phyloP scores from a whole-genome alignment of 2,329 filamentous ascomycete genomes.

The Paraphaeosphaeria minitans region DNA sequence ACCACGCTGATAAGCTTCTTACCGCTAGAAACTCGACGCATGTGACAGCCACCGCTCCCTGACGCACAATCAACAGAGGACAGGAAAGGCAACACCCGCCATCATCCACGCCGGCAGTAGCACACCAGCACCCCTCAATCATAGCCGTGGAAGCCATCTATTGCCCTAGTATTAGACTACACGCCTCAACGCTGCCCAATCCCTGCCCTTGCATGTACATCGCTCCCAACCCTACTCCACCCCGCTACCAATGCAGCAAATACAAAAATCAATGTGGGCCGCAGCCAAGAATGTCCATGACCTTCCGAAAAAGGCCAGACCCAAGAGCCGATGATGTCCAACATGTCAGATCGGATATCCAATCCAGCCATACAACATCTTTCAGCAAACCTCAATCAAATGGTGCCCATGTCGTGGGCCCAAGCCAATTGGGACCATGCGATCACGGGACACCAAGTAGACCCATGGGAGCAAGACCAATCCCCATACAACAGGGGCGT shows the following conservation, averaged over 20 bases:
- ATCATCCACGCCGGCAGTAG: no score
- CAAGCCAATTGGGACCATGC: background rate
- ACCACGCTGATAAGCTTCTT: no score
- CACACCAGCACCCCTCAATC: background rate
- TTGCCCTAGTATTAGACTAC: conserved; percentile 10
- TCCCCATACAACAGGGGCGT: background rate
- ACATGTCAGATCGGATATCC: conserved; percentile 9
- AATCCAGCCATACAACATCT: background rate
- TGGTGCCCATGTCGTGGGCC: background rate
- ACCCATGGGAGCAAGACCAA: background rate
- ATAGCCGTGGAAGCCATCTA: conserved; percentile 6
- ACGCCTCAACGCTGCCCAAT: background rate
- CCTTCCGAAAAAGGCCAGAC: background rate
- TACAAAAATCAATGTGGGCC: conserved; percentile 1
- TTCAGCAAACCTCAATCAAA: conserved; percentile 4
- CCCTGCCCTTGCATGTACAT: background rate
- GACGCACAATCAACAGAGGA: background rate
- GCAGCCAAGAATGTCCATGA: background rate
- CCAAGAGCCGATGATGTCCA: background rate
- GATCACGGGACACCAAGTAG: no score
- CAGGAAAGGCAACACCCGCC: no score
- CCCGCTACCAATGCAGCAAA: conserved; percentile 10
- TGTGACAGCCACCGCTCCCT: background rate
- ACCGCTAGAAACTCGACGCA: no score
- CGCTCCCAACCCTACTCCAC: conserved; percentile 3